These are phyloP conservation scores for Fusarium pseudograminearum DNA, from an alignment of 2,329 filamentous ascomycete genomes.

Conservation along the genomic window DNA sequence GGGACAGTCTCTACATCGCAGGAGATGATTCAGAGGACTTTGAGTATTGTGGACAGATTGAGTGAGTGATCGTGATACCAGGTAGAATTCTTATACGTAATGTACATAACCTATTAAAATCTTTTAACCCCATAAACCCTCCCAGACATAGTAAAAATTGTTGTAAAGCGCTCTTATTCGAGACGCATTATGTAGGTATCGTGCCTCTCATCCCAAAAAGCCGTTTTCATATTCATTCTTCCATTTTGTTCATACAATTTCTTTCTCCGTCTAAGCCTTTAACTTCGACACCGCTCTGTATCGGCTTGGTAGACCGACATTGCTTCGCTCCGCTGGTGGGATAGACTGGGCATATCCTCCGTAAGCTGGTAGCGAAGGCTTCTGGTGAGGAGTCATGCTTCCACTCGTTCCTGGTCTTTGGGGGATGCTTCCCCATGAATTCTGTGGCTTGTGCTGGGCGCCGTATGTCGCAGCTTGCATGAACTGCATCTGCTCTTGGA, in stretches of 20 bases:
- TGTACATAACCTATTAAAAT: not conserved
- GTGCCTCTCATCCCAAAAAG: slow-evolving; percentile 1
- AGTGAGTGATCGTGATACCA: not conserved
- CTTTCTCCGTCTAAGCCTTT: not conserved
- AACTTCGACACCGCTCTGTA: slow-evolving; percentile 26
- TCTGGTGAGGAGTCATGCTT: not conserved
- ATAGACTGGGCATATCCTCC: slow-evolving; percentile 25
- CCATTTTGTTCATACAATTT: not conserved
- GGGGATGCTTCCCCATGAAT: slow-evolving; percentile 1
- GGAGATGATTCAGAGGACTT: fast-evolving
- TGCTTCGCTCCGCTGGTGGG: slow-evolving; percentile 26
- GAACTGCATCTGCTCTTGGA: slow-evolving; percentile 25
- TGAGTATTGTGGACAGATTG: fast-evolving
- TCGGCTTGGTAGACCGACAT: slow-evolving; percentile 26
- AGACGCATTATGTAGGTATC: not conserved
- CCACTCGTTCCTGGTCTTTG: slow-evolving; percentile 4
- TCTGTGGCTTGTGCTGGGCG: not conserved
- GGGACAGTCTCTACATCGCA: not conserved
- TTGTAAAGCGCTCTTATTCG: not conserved
- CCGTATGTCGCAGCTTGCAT: slow-evolving; percentile 5
- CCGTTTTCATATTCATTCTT: slow-evolving; percentile 2
- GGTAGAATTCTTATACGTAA: not conserved
- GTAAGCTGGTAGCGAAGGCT: slow-evolving; percentile 18
- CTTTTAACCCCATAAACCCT: not conserved
- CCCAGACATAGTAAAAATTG: not conserved